These are phyloP conservation scores for Monilinia aucupariae DNA, from an alignment of 2,329 filamentous ascomycete species.

Conservation along the genomic window DNA sequence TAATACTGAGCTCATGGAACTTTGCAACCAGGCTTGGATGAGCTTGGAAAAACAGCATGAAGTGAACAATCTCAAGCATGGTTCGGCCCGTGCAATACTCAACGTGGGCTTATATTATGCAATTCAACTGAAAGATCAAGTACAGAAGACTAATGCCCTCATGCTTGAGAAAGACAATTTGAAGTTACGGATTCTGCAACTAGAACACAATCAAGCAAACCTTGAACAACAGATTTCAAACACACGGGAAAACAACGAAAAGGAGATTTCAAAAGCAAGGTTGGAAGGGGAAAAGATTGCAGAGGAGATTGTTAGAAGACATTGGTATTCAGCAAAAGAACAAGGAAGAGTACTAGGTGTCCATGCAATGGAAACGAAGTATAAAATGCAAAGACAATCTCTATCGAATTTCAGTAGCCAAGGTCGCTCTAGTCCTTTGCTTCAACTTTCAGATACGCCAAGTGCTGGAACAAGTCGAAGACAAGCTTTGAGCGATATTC, in stretches of 20 bases:
- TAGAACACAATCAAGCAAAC: background rate
- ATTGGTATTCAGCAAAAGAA: background rate
- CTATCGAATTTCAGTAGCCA: background rate
- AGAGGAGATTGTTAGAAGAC: background rate
- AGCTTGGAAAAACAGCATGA: background rate
- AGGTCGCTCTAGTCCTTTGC: rapidly evolving
- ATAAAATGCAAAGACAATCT: background rate
- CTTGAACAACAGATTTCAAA: background rate
- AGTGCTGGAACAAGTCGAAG: background rate
- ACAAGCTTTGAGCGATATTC: background rate
- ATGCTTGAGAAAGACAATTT: background rate
- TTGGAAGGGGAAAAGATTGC: background rate
- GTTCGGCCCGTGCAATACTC: background rate
- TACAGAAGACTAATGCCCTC: background rate
- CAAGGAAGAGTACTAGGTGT: background rate
- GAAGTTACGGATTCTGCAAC: background rate
- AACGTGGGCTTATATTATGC: background rate
- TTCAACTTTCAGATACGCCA: background rate
- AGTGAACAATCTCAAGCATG: background rate
- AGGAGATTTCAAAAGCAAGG: background rate
- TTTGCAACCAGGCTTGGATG: background rate
- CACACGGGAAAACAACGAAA: background rate
- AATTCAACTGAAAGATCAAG: background rate
- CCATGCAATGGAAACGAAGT: background rate
- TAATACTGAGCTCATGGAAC: background rate